Evolutionary conservation across 257 asterid genomes (phyloP), one percentile per base, ranked within the genome.

Genomic region (Handroanthus guayacan): DNA sequence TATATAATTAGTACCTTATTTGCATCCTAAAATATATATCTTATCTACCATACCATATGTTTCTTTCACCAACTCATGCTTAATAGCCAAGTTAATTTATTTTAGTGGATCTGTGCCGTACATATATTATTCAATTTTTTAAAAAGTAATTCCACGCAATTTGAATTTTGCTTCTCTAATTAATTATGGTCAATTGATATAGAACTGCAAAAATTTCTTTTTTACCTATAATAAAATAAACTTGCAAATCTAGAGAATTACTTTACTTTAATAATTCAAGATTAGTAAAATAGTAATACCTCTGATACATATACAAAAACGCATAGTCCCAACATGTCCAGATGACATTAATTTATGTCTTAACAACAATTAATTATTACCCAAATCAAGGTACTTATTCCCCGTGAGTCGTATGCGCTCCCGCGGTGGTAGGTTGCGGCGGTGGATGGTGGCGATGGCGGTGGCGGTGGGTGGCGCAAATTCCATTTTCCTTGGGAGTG

Each of bases 401-500:
- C 83, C 79, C 82, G 84, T 74, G 88, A 66, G 82, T 54, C 9
- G 0, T 69, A 74, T 43, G 67, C 62, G 2, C 13, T 38, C 13
- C 4, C 9, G 18, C 11, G 38, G n/a, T n/a, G 56, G 78, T 16
- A 25, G 45, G 45, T 39, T 55, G 31, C 58, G 68, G 56, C 9
- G 55, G 64, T 2, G 34, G 56, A 61, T 6, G 69, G 75, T 2
- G 45, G 36, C 2, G 25, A 45, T 6, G 13, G 61, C 2, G 34
- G 14, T 7, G 36, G 50, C 3, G 34, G 45, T 25, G 69, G 82
- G 62, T 25, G 69, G 82, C 57, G 38, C 65, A 11, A 67, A 54
- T 73, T 77, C 88, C 87, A 83, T 78, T 88, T 82, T 77, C 71
- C 62, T 84, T 77, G 89, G 87, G 91, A 72, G 80, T 66, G 71